Conservation (phyloP, 306 rosid genomes). For the Cucurbita ficifolia region DNA sequence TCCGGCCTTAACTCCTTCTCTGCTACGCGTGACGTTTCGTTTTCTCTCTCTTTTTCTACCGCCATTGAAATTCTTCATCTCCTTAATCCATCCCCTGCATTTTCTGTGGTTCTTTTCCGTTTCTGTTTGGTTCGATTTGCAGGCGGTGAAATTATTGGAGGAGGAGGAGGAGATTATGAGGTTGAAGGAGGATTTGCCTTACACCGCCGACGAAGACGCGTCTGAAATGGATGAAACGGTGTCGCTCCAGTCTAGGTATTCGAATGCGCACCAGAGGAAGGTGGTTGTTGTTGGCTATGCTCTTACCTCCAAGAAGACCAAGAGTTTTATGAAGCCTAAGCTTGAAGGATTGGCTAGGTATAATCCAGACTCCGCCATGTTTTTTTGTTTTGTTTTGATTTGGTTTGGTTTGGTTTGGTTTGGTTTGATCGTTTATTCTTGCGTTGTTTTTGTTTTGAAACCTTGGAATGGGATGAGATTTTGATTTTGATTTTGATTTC, state of each 20-base stretch:
- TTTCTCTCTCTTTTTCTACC: background rate
- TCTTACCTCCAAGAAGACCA: constrained; percentile 78
- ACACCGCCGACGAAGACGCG: constrained; percentile 16
- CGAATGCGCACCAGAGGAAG: constrained; percentile 27
- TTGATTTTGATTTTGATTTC: background rate
- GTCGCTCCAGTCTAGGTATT: constrained; percentile 4
- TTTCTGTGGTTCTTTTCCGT: background rate
- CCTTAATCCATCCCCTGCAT: background rate
- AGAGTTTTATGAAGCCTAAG: constrained; percentile 89
- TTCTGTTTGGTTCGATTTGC: background rate
- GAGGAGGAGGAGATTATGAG: constrained; percentile 3
- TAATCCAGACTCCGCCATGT: background rate
- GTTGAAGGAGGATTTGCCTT: constrained; percentile 33
- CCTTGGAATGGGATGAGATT: background rate
- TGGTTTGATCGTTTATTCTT: background rate
- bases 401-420: background rate
- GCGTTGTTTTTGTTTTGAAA: background rate
- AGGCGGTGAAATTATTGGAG: background rate
- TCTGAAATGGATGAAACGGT: constrained; percentile 16
- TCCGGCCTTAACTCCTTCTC: background rate
- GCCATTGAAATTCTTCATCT: background rate
- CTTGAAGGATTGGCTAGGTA: constrained; percentile 86
- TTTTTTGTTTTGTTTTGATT: background rate
- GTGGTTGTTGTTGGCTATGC: constrained; percentile 71
- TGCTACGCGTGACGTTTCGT: background rate